Conservation (phyloP, 805 yeast species). For the Ascoidea rubescens region DNA sequence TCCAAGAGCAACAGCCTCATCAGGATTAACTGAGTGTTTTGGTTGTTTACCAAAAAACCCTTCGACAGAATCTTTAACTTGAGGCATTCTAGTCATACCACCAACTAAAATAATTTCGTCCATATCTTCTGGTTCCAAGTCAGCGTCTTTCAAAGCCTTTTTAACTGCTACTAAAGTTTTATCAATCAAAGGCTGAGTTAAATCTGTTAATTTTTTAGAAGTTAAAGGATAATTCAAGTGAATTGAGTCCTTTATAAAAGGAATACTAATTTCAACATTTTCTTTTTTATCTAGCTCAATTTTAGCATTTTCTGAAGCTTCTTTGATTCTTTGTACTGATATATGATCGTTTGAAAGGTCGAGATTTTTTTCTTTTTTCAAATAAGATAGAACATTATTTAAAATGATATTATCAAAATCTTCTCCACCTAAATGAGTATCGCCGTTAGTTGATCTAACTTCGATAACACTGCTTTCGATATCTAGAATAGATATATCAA, state of each 20-base stretch:
- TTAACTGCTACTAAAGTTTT: constrained; percentile 63
- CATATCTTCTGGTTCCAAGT: constrained; percentile 45
- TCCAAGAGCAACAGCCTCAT: constrained; percentile 85
- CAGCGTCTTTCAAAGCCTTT: constrained; percentile 64
- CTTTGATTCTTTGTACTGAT: constrained; percentile 56
- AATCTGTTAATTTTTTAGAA: constrained; percentile 52
- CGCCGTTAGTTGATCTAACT: constrained; percentile 73
- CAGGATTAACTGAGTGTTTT: constrained; percentile 70
- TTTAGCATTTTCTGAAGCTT: constrained; percentile 66
- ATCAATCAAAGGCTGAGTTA: constrained; percentile 53
- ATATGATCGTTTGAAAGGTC: constrained; percentile 36
- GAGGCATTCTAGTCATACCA: constrained; percentile 88
- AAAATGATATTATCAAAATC: constrained; percentile 63
- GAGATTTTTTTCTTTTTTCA: constrained; percentile 39
- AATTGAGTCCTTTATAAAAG: constrained; percentile 49
- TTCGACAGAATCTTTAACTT: constrained; percentile 49
- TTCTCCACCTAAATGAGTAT: constrained; percentile 78
- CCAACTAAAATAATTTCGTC: constrained; percentile 73
- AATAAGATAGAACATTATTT: constrained; percentile 40
- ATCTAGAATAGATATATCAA: constrained; percentile 66
- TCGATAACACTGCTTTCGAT: constrained; percentile 74
- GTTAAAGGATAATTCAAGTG: constrained; percentile 47
- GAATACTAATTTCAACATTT: constrained; percentile 49
- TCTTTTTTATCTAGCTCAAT: constrained; percentile 59
- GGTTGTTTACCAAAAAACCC: constrained; percentile 49